phyloP scores from a whole-genome alignment of 23 red algal genomes.

The Gracilaria domingensis region DNA sequence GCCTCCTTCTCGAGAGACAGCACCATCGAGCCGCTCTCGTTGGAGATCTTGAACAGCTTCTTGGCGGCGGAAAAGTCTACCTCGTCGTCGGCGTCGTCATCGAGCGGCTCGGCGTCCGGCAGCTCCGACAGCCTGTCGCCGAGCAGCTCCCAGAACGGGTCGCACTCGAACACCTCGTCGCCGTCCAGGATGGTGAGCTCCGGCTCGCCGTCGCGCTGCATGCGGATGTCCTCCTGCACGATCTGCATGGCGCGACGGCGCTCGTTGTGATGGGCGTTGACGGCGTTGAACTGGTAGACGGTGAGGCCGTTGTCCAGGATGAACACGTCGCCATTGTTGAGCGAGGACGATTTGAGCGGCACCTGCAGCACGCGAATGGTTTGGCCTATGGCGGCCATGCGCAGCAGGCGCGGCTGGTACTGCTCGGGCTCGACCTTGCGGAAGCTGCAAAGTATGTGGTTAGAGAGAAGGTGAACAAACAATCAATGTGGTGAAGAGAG shows the following conservation, averaged over 20 bases:
- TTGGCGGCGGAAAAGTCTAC: constrained; percentile 20
- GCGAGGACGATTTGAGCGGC: constrained; percentile 46
- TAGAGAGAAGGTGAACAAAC: neutral
- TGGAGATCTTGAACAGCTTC: constrained; percentile 60
- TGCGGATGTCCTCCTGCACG: constrained; percentile 51
- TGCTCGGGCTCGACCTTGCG: constrained; percentile 58
- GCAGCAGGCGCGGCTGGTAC: constrained; percentile 70
- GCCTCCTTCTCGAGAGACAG: constrained; percentile 57
- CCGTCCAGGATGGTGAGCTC: constrained; percentile 69
- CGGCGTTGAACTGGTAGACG: constrained; percentile 70
- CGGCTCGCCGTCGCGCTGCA: constrained; percentile 64
- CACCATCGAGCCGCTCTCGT: constrained; percentile 51
- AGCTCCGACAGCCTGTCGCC: constrained; percentile 62
- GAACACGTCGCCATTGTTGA: constrained; percentile 76
- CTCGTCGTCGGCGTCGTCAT: constrained; percentile 46
- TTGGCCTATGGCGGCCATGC: constrained; percentile 28
- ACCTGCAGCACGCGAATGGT: constrained; percentile 72
- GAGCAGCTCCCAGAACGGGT: constrained; percentile 59
- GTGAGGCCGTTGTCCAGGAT: constrained; percentile 74
- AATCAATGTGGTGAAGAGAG: neutral
- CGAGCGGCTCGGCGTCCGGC: constrained; percentile 8
- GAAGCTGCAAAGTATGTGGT: constrained; percentile 22
- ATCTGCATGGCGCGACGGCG: constrained; percentile 66
- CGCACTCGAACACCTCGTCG: constrained; percentile 61
- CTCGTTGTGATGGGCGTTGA: constrained; percentile 49